Conservation (phyloP, 2,329 filamentous ascomycete species). For the Thelonectria discophora region DNA sequence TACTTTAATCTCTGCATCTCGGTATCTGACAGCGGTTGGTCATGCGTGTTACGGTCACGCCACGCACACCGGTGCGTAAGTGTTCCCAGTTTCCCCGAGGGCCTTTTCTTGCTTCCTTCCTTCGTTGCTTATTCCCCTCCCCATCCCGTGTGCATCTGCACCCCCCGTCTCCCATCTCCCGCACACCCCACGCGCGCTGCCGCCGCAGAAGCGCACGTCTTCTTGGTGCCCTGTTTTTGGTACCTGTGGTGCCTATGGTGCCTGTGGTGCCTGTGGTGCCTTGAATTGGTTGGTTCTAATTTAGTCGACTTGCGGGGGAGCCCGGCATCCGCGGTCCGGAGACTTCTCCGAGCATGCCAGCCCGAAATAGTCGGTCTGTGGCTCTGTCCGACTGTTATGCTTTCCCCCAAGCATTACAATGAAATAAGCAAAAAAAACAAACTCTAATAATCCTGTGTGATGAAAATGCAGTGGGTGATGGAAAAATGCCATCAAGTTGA, state of each 20-base stretch:
- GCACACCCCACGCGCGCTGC: constrained; percentile 32
- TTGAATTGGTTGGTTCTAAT: constrained; percentile 34
- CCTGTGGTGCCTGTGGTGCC: constrained; percentile 25
- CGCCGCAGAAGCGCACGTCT: constrained; percentile 23
- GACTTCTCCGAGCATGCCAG: constrained; percentile 29
- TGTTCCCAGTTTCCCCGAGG: constrained; percentile 15
- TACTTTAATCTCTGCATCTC: neutral
- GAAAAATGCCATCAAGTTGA: constrained; percentile 11
- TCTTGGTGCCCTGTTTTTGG: too few relatives aligned
- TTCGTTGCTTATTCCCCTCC: constrained; percentile 7
- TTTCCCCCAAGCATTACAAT: constrained; percentile 8
- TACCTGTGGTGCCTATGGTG: neutral
- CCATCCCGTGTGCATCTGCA: neutral
- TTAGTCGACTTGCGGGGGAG: constrained; percentile 39
- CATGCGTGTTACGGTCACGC: constrained; percentile 8
- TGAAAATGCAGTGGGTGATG: constrained; percentile 26
- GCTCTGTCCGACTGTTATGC: neutral
- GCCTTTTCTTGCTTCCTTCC: neutral
- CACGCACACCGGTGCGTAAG: constrained; percentile 1
- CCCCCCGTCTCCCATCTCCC: constrained; percentile 10
- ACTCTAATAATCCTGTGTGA: constrained; percentile 25
- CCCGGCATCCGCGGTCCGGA: constrained; percentile 32
- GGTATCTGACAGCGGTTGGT: constrained; percentile 9
- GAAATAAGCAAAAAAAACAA: constrained; percentile 14
- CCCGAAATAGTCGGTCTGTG: constrained; percentile 14